Evolutionary conservation across 768 basidiomycete genomes (phyloP).

Genomic region (Trametes cubensis): DNA sequence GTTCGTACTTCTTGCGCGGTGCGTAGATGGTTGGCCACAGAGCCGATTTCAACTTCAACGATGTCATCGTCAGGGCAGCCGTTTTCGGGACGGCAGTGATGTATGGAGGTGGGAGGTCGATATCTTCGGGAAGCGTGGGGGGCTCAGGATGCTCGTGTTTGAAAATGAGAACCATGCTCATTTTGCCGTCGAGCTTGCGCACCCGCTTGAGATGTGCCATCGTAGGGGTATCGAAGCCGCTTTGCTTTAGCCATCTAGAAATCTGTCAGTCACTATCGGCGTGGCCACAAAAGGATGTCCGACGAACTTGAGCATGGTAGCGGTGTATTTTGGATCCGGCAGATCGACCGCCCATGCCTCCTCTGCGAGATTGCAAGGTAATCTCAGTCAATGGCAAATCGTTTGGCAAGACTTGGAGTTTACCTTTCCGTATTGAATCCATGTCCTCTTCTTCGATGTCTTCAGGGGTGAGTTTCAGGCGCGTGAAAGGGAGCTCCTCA

Average conservation of each 20-base stretch:
- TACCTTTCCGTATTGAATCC: constrained; percentile 59
- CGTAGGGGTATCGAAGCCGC: constrained; percentile 59
- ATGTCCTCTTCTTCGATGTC: constrained; percentile 63
- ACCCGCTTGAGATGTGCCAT: constrained; percentile 80
- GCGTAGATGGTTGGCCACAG: constrained; percentile 88
- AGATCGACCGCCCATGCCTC: constrained; percentile 81
- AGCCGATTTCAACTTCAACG: constrained; percentile 64
- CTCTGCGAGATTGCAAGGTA: constrained; percentile 47
- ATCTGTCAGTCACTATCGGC: too few species aligned
- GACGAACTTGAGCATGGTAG: constrained; percentile 62
- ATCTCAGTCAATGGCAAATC: not conserved
- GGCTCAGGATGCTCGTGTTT: constrained; percentile 32
- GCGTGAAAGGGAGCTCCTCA: constrained; percentile 65
- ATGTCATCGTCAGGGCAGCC: constrained; percentile 66
- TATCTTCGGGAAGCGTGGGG: constrained; percentile 53
- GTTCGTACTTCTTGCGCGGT: constrained; percentile 68
- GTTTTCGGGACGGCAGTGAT: constrained; percentile 61
- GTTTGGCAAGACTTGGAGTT: constrained; percentile 7
- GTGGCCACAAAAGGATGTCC: not conserved
- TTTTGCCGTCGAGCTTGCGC: constrained; percentile 51
- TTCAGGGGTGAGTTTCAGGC: constrained; percentile 59
- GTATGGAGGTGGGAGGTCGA: constrained; percentile 57
- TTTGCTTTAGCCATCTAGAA: constrained; percentile 69
- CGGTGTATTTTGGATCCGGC: constrained; percentile 59
- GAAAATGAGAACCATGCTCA: constrained; percentile 58